These are phyloP conservation scores for Phytophthora fragariaefolia DNA, from an alignment of 352 stramenopile species.

Conservation along the genomic window DNA sequence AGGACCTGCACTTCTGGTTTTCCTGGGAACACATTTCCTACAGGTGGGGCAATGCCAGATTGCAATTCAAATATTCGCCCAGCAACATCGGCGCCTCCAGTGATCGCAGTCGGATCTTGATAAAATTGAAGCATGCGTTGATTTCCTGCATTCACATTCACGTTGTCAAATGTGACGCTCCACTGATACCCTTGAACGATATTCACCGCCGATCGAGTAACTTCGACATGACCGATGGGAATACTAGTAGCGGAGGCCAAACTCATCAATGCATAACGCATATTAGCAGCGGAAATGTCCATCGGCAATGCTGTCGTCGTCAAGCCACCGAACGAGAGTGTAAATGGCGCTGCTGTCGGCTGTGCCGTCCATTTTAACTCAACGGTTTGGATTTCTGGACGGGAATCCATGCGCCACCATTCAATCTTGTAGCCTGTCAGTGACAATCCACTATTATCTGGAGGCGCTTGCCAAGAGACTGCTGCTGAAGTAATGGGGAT, in stretches of 20 bases:
- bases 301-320: slow-evolving; percentile 75
- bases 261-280: slow-evolving; percentile 91
- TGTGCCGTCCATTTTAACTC: slow-evolving; percentile 80
- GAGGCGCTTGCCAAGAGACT: slow-evolving; percentile 77
- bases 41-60: slow-evolving; percentile 49
- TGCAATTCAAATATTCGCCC: slow-evolving; percentile 58
- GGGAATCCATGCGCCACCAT: slow-evolving; percentile 69
- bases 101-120: slow-evolving; percentile 29
- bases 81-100: slow-evolving; percentile 38
- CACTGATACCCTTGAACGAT: slow-evolving; percentile 74
- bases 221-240: slow-evolving; percentile 51
- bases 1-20: slow-evolving; percentile 79
- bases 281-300: slow-evolving; percentile 77
- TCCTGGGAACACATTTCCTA: slow-evolving; percentile 51
- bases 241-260: slow-evolving; percentile 49
- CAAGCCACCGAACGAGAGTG: slow-evolving; percentile 74
- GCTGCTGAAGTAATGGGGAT: slow-evolving; percentile 68
- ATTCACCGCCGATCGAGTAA: slow-evolving; percentile 69
- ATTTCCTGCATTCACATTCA: slow-evolving; percentile 47
- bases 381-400: slow-evolving; percentile 83
- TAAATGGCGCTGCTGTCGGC: slow-evolving; percentile 61
- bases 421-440: slow-evolving; percentile 86
- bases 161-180: slow-evolving; percentile 73
- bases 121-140: slow-evolving; percentile 70
- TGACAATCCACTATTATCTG: slow-evolving; percentile 61